These are phyloP conservation scores for Tylopilus sp. DNA, from an alignment of 1,284 basidiomycete species.

Conservation along the genomic window DNA sequence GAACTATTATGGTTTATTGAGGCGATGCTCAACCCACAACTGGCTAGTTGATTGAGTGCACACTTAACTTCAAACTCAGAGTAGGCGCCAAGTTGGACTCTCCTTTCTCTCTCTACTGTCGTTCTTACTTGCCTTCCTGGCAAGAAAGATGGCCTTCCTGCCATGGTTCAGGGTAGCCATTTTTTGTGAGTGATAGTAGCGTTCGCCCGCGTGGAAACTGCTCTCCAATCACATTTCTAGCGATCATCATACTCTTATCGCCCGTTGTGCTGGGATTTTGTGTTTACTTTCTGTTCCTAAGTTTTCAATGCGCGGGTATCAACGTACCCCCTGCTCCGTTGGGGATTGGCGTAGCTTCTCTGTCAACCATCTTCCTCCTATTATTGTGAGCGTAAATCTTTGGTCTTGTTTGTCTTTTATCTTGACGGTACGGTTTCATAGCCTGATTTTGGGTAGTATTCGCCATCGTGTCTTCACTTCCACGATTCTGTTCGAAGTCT, in stretches of 20 bases:
- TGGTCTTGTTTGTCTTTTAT: not conserved
- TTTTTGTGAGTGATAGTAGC: constrained; percentile 22
- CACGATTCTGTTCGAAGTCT: constrained; percentile 23
- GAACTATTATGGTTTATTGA: not conserved
- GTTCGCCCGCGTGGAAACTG: not conserved
- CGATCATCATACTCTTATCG: constrained; percentile 15
- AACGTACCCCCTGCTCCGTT: constrained; percentile 18
- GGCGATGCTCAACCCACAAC: not conserved
- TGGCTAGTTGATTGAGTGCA: no score
- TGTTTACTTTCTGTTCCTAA: constrained; percentile 14
- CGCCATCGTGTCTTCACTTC: constrained; percentile 16
- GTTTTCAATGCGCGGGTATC: not conserved
- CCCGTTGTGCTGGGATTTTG: constrained; percentile 23
- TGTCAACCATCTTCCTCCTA: constrained; percentile 23
- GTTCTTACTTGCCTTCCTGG: not conserved
- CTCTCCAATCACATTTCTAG: constrained; percentile 9
- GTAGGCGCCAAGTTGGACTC: not conserved
- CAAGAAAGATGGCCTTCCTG: constrained; percentile 23
- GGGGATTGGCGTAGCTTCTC: constrained; percentile 10
- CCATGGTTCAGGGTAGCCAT: constrained; percentile 19
- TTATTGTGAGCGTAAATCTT: constrained; percentile 19
- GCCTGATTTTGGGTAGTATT: constrained; percentile 15
- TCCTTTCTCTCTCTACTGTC: not conserved
- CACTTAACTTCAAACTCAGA: not conserved
- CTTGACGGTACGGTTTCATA: constrained; percentile 9